Conservation (phyloP, 306 rosid species). For the Quercus aquifolioides region DNA sequence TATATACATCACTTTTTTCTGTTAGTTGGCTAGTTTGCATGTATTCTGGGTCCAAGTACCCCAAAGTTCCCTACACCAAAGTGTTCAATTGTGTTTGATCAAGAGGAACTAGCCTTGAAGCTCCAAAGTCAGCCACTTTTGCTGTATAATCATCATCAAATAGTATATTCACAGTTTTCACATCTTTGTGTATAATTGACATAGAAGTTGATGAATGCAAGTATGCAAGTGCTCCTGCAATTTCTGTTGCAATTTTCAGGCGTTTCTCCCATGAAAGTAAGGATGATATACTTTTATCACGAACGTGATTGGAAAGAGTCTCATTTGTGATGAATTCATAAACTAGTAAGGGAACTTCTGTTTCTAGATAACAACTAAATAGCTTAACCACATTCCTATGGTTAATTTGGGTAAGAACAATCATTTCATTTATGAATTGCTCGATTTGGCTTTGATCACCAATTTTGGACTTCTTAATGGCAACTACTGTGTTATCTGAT, state of each 20-base stretch:
- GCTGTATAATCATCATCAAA: constrained; percentile 28
- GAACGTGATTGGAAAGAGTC: constrained; percentile 32
- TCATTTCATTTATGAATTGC: too few species aligned
- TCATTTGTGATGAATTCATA: constrained; percentile 45
- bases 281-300: background rate
- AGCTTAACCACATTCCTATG: constrained; percentile 48
- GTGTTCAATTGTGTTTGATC: constrained; percentile 39
- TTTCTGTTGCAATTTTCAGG: constrained; percentile 40
- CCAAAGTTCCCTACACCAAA: constrained; percentile 50
- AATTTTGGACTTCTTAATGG: too few species aligned
- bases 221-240: constrained; percentile 48
- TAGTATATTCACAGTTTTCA: constrained; percentile 44
- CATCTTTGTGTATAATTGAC: constrained; percentile 57
- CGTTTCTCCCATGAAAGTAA: constrained; percentile 35
- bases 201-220: constrained; percentile 41
- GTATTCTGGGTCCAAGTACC: constrained; percentile 51
- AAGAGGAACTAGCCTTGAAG: constrained; percentile 48
- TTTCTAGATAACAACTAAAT: constrained; percentile 52
- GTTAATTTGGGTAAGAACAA: constrained; percentile 41
- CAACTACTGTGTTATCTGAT: too few species aligned
- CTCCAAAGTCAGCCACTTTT: constrained; percentile 54
- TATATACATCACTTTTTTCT: constrained; percentile 58
- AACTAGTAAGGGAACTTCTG: constrained; percentile 57
- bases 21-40: constrained; percentile 41
- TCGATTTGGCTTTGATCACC: too few species aligned